These are phyloP conservation scores for Batrachochytrium dendrobatidis DNA, from an alignment of 371 early-diverging fungal species.

Conservation along the genomic window DNA sequence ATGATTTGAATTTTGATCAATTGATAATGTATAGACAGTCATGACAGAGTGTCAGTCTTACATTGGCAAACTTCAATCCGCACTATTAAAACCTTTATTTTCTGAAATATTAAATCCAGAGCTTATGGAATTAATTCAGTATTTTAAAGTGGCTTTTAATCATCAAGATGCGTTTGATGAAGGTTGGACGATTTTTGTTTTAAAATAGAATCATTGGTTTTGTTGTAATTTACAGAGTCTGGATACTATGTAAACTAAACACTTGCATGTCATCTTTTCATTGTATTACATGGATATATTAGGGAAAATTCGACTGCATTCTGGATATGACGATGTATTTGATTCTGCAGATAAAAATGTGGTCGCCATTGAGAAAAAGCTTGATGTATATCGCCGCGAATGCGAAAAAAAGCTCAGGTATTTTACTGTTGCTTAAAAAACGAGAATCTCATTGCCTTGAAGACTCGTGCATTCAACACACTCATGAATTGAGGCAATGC, in stretches of 20 bases:
- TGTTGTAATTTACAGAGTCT: too few relatives aligned
- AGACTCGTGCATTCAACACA: background rate
- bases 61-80: slow-evolving; percentile 38
- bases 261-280: too few relatives aligned
- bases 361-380: slow-evolving; percentile 49
- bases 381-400: slow-evolving; percentile 59
- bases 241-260: too few relatives aligned
- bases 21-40: slow-evolving; percentile 20
- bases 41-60: slow-evolving; percentile 28
- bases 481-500: too few relatives aligned
- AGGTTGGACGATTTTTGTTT: slow-evolving; percentile 44
- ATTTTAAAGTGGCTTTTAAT: slow-evolving; percentile 68
- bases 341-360: slow-evolving; percentile 56
- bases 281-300: too few relatives aligned
- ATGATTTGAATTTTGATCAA: background rate
- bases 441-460: background rate
- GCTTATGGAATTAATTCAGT: slow-evolving; percentile 36
- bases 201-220: too few relatives aligned
- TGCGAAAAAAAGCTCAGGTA: slow-evolving; percentile 56
- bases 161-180: slow-evolving; percentile 54
- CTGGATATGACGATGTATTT: slow-evolving; percentile 69
- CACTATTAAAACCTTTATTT: slow-evolving; percentile 33
- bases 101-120: slow-evolving; percentile 14
- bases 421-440: background rate
- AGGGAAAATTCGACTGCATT: slow-evolving; percentile 58